Evolutionary conservation across 176 grass and related monocot genomes (phyloP), one percentile per base, ranked within the genome.

Genomic region (Oryza meyeriana): DNA sequence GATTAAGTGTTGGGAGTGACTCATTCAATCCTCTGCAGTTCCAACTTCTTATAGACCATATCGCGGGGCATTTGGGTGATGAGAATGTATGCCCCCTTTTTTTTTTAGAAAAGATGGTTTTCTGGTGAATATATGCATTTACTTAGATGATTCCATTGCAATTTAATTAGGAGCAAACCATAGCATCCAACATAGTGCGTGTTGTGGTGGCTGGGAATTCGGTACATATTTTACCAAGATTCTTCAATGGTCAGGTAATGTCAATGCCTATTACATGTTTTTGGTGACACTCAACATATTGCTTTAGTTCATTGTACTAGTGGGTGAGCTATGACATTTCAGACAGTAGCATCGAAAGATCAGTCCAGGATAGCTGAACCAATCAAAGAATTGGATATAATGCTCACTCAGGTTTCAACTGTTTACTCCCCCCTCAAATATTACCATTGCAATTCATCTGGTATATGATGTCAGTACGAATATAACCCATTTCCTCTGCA

Each of bases 1-100:
- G 96, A 61, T 87, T 95, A 80, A 88, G 77, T 90, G 76, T 99
- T 12, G 93, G 96, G 62, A 88, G 72, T 38, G 35, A 45, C 59
- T 79, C 34, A 87, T 99, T 99, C 77, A 93, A 99, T 93, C 93
- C 96, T 92, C 93, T 95, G 35, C 91, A 99, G 62, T 95, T 99
- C 85, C 96, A 99, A 79, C 96, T 99, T 87, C 91, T 95, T 61
- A 87, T 99, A 41, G 96, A 99, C 85, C 96, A 99, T 90, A 90
- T 99, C 73, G 90, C 96, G 4, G 91, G 96, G 18, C 93, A 99
- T 87, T 81, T 95, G 87, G 96, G 96, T 68, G 96, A 99, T 90
- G 93, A 95, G 31, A 95, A 93, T 92, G 96, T 99, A 88, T 65
- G 87, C 24, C n/a, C 22, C 20, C 86, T 88, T 27, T 86, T 69